phyloP scores from a whole-genome alignment of 1,284 basidiomycete genomes.

The Trametes sp. region DNA sequence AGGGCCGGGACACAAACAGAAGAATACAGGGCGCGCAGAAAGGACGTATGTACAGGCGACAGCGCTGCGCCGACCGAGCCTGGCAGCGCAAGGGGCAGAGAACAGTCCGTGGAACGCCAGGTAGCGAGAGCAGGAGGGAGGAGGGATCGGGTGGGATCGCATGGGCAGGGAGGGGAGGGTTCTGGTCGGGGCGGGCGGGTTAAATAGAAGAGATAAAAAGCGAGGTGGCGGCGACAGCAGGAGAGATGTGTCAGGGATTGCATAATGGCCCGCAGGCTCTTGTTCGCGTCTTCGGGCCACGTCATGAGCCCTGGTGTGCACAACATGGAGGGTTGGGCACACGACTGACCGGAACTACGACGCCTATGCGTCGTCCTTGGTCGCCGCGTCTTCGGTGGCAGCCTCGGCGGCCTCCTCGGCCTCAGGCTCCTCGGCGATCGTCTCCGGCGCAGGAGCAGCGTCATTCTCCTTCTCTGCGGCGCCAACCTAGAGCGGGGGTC shows the following conservation, averaged over 20 bases:
- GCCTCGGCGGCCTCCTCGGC: slow-evolving; percentile 43
- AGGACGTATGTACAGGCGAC: slow-evolving; percentile 28
- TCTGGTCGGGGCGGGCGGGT: slow-evolving; percentile 23
- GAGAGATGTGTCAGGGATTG: slow-evolving; percentile 6
- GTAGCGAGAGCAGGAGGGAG: slow-evolving; percentile 6
- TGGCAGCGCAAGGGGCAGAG: slow-evolving; percentile 17
- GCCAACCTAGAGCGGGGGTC: slow-evolving; percentile 21
- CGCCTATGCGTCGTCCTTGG: slow-evolving; percentile 23
- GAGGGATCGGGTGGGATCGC: slow-evolving; percentile 19
- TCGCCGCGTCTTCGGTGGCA: slow-evolving; percentile 23
- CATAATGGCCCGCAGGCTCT: slow-evolving; percentile 25
- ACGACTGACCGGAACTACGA: slow-evolving; percentile 29
- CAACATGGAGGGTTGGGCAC: background rate
- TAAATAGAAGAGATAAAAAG: slow-evolving; percentile 38
- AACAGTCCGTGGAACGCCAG: slow-evolving; percentile 19
- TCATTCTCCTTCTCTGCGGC: slow-evolving; percentile 40
- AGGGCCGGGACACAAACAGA: slow-evolving; percentile 12
- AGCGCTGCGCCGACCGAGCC: slow-evolving; percentile 13
- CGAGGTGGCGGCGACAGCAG: slow-evolving; percentile 30
- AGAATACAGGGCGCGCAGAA: slow-evolving; percentile 19
- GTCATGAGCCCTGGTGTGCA: background rate
- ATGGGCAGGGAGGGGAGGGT: slow-evolving; percentile 2
- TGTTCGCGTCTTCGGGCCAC: slow-evolving; percentile 22
- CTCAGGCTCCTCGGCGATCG: slow-evolving; percentile 47
- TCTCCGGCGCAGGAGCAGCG: slow-evolving; percentile 37